Evolutionary conservation across 2,329 filamentous ascomycete species (phyloP).

Genomic region (Ophiocordyceps sinensis): DNA sequence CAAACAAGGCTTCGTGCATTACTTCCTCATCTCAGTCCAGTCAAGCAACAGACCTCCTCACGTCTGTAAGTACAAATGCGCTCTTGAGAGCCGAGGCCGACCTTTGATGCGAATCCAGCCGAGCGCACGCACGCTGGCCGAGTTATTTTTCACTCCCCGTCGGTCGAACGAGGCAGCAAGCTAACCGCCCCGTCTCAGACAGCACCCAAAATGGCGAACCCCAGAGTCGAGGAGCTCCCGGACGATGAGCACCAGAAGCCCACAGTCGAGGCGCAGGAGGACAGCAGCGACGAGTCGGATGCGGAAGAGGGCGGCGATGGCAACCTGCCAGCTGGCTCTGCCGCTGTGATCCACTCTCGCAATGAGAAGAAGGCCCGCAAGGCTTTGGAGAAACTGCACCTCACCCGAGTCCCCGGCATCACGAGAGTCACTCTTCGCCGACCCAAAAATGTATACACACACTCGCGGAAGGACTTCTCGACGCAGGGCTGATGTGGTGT

Average conservation of each 20-base stretch:
- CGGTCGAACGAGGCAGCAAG: neutral
- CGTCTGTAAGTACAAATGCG: constrained; percentile 19
- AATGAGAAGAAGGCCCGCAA: constrained; percentile 99
- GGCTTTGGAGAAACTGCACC: constrained; percentile 94
- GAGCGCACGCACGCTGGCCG: neutral
- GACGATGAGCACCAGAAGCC: constrained; percentile 81
- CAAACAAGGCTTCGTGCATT: constrained; percentile 17
- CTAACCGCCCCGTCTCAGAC: neutral
- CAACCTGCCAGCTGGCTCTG: constrained; percentile 66
- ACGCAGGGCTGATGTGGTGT: constrained; percentile 1
- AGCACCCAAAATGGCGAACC: constrained; percentile 72
- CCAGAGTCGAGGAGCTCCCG: constrained; percentile 92
- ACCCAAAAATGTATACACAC: constrained; percentile 86
- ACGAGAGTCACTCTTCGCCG: constrained; percentile 94
- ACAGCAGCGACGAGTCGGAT: constrained; percentile 61
- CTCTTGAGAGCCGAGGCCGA: constrained; percentile 3
- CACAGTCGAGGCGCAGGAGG: constrained; percentile 60
- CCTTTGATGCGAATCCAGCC: neutral
- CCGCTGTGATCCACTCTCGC: constrained; percentile 87
- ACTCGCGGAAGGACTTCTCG: constrained; percentile 1
- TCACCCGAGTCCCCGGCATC: constrained; percentile 93
- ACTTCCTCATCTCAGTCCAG: constrained; percentile 15
- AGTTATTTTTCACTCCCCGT: constrained; percentile 1
- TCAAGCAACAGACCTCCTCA: constrained; percentile 19
- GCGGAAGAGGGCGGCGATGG: constrained; percentile 64